phyloP scores from a whole-genome alignment of 352 stramenopile species.

The Phytophthora litchii region DNA sequence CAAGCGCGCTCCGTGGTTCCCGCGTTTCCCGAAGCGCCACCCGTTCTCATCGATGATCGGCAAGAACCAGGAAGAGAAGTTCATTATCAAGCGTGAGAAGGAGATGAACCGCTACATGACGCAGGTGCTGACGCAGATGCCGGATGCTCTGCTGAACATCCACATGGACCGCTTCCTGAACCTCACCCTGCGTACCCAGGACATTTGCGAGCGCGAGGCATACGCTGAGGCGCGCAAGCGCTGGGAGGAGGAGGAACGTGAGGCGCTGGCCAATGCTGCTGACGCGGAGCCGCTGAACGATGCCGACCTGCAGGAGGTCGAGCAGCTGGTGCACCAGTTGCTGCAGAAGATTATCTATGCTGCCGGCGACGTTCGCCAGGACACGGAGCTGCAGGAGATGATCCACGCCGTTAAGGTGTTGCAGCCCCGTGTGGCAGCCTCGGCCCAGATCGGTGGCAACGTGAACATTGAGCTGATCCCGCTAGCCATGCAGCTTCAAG shows the following conservation, averaged over 20 bases:
- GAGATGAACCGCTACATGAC: slow-evolving; percentile 93
- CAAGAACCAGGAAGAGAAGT: slow-evolving; percentile 92
- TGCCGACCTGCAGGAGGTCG: slow-evolving; percentile 88
- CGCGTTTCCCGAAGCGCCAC: slow-evolving; percentile 89
- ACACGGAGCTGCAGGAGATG: slow-evolving; percentile 91
- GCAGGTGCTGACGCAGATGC: slow-evolving; percentile 91
- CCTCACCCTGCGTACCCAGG: slow-evolving; percentile 82
- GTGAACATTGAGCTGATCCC: slow-evolving; percentile 90
- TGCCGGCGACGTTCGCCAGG: slow-evolving; percentile 83
- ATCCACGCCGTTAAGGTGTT: slow-evolving; percentile 90
- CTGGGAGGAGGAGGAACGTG: slow-evolving; percentile 89
- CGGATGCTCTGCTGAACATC: slow-evolving; percentile 86
- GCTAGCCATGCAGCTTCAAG: slow-evolving; percentile 89
- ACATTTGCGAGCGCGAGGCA: slow-evolving; percentile 89
- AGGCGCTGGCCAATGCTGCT: slow-evolving; percentile 83
- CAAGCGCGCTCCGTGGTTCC: slow-evolving; percentile 90
- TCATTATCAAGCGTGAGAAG: slow-evolving; percentile 92
- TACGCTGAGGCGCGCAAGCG: slow-evolving; percentile 87
- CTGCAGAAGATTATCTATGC: slow-evolving; percentile 91
- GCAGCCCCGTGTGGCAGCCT: slow-evolving; percentile 80
- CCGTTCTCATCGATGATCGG: slow-evolving; percentile 91
- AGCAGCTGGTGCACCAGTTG: slow-evolving; percentile 88
- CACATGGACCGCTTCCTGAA: slow-evolving; percentile 92
- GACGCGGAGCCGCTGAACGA: slow-evolving; percentile 88
- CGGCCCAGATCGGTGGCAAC: slow-evolving; percentile 85